phyloP scores from a whole-genome alignment of 805 yeast species.

The Ogataea thermomethanolica region DNA sequence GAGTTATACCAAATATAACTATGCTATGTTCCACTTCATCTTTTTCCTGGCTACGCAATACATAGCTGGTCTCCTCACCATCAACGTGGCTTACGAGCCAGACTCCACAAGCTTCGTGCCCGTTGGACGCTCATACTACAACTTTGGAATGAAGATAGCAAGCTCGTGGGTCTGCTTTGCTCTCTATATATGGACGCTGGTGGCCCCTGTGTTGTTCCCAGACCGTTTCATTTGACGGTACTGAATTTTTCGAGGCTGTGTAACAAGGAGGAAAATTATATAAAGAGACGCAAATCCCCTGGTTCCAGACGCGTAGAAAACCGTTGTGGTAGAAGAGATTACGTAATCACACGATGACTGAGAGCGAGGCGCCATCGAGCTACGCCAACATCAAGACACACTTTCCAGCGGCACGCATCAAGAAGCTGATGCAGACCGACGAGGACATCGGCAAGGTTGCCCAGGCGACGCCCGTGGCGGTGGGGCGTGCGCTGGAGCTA shows the following conservation, averaged over 20 bases:
- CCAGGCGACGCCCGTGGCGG: slow-evolving; percentile 97
- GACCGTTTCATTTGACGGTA: slow-evolving; percentile 57
- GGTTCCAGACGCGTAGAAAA: background rate
- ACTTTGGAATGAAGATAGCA: slow-evolving; percentile 89
- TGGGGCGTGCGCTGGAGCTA: slow-evolving; percentile 90
- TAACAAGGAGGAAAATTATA: slow-evolving; percentile 3
- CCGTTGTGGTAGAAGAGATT: background rate
- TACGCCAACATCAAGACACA: slow-evolving; percentile 67
- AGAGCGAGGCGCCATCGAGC: slow-evolving; percentile 21
- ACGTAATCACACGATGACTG: slow-evolving; percentile 12
- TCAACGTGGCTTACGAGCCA: slow-evolving; percentile 81
- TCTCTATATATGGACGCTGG: slow-evolving; percentile 83
- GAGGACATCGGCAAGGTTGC: slow-evolving; percentile 99
- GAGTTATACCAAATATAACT: slow-evolving; percentile 71
- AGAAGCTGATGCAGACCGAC: slow-evolving; percentile 95
- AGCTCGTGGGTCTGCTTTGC: slow-evolving; percentile 90
- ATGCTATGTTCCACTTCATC: slow-evolving; percentile 82
- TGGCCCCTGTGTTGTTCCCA: slow-evolving; percentile 89
- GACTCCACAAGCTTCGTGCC: slow-evolving; percentile 90
- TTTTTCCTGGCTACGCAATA: slow-evolving; percentile 96
- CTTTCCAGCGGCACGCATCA: slow-evolving; percentile 90
- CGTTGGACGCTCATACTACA: slow-evolving; percentile 94
- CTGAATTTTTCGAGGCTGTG: slow-evolving; percentile 6
- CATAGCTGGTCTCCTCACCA: slow-evolving; percentile 88
- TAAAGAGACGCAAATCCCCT: slow-evolving; percentile 9